Evolutionary conservation across 2,329 filamentous ascomycete genomes (phyloP), one percentile per base, ranked within the genome.

Genomic region (Raffaelea albimanens): DNA sequence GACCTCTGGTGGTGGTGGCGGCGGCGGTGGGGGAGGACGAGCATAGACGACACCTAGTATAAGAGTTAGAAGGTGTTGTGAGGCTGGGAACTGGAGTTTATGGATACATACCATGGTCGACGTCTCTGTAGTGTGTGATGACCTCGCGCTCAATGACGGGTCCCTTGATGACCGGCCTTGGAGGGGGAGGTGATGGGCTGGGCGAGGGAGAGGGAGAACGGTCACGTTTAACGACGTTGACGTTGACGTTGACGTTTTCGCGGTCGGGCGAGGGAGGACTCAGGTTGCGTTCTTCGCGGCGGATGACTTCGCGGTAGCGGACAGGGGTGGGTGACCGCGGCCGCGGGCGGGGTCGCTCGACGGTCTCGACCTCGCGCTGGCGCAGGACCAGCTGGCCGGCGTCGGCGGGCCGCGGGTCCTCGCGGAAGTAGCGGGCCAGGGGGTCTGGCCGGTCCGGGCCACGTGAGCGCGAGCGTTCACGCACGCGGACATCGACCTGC

Each of bases 81-180:
- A n/a, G n/a, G n/a, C n/a, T n/a, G n/a, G n/a, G n/a, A 29, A 29
- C 25, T 13, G 13, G 25, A 29, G 25, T 29, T 29, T 29, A 13
- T 13, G 25, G 25, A 29, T 13, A 63, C 80, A 61, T 71, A 87
- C 86, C 89, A 66, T 95, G 87, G 59, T 95, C 86, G 56, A 94
- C 84, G 59, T 91, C 85, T 49, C 83, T 78, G 61, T 93, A 91
- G 65, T 93, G 87, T 0, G 87, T 94, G 55, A 94, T 90, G 50
- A 95, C 82, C 61, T 95, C 87, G 59, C 91, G 81, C 64, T 91
- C 86, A 56, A 95, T 87, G 1, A 83, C 85, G 31, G 88, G 88
- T 19, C 83, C 82, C 39, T 80, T 76, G 57, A 93, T 82, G 40
- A 85, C 73, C 53, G 76, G 75, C 25, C 78, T 77, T 19, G 46